Conservation (phyloP, 805 yeast genomes). For the Maudiozyma bulderi region DNA sequence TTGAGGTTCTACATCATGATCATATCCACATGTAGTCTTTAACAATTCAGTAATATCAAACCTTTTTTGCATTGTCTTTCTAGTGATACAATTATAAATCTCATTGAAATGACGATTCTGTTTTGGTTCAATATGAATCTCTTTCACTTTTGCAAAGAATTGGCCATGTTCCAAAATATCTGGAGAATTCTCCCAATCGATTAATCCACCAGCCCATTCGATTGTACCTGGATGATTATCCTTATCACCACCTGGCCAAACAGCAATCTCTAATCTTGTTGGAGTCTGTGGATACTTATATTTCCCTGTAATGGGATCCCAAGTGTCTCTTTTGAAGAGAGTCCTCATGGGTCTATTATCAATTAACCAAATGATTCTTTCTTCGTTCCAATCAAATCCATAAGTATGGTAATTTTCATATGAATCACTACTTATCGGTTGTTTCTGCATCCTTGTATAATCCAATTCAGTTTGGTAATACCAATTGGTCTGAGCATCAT, state of each 20-base stretch:
- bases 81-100: slow-evolving; percentile 8
- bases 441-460: slow-evolving; percentile 43
- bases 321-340: slow-evolving; percentile 51
- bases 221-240: slow-evolving; percentile 52
- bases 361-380: slow-evolving; percentile 56
- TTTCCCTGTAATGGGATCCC: slow-evolving; percentile 44
- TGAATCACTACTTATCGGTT: slow-evolving; percentile 36
- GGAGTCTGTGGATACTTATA: slow-evolving; percentile 69
- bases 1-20: not conserved
- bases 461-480: slow-evolving; percentile 66
- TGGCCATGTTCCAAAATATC: slow-evolving; percentile 70
- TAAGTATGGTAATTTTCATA: slow-evolving; percentile 63
- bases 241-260: slow-evolving; percentile 69
- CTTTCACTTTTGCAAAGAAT: slow-evolving; percentile 53
- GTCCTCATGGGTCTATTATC: slow-evolving; percentile 62
- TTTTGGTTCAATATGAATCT: slow-evolving; percentile 53
- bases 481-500: slow-evolving; percentile 64
- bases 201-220: slow-evolving; percentile 81
- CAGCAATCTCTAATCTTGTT: slow-evolving; percentile 58
- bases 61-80: not conserved
- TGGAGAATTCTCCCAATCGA: slow-evolving; percentile 65
- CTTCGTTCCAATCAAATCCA: slow-evolving; percentile 75
- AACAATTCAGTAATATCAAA: slow-evolving; percentile 2
- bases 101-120: slow-evolving; percentile 25
- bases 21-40: slow-evolving; percentile 6